Conservation (phyloP, 257 asterid genomes). For the Fraxinus americana region DNA sequence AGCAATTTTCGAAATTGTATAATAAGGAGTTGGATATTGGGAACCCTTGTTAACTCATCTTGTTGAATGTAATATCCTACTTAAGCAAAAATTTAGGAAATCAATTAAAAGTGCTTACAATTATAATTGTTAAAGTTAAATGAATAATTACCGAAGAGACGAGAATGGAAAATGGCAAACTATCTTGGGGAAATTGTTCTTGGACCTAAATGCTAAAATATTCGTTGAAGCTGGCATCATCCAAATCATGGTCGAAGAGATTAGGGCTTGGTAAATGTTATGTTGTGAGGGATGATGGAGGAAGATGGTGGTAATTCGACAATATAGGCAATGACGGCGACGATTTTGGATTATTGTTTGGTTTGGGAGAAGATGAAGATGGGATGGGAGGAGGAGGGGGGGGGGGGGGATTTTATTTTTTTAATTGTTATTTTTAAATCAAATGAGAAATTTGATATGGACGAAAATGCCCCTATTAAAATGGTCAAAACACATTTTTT, state of each 20-base stretch:
- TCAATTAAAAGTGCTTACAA: not conserved
- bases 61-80: constrained; percentile 45
- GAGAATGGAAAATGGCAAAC: constrained; percentile 66
- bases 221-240: constrained; percentile 61
- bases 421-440: too few species aligned
- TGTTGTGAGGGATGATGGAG: too few species aligned
- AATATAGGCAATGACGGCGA: too few species aligned
- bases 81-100: not conserved
- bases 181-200: constrained; percentile 61
- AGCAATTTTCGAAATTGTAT: too few species aligned
- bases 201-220: constrained; percentile 52
- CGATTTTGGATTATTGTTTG: too few species aligned
- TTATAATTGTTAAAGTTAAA: constrained; percentile 3
- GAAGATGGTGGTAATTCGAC: too few species aligned
- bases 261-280: constrained; percentile 6
- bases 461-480: too few species aligned
- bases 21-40: constrained; percentile 64
- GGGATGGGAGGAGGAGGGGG: too few species aligned
- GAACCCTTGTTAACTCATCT: constrained; percentile 69
- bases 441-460: too few species aligned
- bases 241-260: constrained; percentile 69
- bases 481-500: too few species aligned
- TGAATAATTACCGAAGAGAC: constrained; percentile 60
- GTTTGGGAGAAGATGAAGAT: too few species aligned
- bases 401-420: too few species aligned